A percentile compares a stretch with the other conserved stretches of the same genome.
phyloP scores from a whole-genome alignment of 1,284 basidiomycete genomes.

The Papiliotrema laurentii region DNA sequence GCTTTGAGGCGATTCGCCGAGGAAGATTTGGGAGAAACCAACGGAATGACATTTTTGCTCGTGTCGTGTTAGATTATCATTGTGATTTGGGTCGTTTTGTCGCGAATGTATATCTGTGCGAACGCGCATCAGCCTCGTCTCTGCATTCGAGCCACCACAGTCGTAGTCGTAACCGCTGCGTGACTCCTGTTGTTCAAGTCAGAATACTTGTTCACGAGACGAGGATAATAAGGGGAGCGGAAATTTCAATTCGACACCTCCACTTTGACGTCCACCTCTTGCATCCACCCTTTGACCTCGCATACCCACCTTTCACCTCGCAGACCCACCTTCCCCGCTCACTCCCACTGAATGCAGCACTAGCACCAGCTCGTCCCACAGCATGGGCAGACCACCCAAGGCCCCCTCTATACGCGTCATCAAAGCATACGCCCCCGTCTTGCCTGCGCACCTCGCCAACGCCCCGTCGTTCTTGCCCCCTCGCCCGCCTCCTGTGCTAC shows the following conservation, averaged over 20 bases:
- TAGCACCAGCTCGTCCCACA: neutral
- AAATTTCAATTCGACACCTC: too few species aligned
- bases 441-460: neutral
- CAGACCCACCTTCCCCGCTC: neutral
- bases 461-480: neutral
- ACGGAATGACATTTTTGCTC: constrained; percentile 38
- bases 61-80: too few species aligned
- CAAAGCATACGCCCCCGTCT: neutral
- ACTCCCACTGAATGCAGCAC: neutral
- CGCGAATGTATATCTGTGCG: constrained; percentile 3
- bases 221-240: too few species aligned
- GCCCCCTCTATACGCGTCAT: neutral
- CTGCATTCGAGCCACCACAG: too few species aligned
- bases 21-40: constrained; percentile 45
- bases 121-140: too few species aligned
- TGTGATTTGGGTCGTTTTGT: too few species aligned
- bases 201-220: too few species aligned
- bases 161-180: too few species aligned
- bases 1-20: constrained; percentile 34
- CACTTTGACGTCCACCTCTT: neutral
- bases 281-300: neutral
- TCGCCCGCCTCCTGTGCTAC: constrained; percentile 20
- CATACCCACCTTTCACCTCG: neutral
- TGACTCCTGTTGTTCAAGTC: too few species aligned
- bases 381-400: neutral